phyloP scores from a whole-genome alignment of 805 yeast genomes.

The Ogataea pilisensis region DNA sequence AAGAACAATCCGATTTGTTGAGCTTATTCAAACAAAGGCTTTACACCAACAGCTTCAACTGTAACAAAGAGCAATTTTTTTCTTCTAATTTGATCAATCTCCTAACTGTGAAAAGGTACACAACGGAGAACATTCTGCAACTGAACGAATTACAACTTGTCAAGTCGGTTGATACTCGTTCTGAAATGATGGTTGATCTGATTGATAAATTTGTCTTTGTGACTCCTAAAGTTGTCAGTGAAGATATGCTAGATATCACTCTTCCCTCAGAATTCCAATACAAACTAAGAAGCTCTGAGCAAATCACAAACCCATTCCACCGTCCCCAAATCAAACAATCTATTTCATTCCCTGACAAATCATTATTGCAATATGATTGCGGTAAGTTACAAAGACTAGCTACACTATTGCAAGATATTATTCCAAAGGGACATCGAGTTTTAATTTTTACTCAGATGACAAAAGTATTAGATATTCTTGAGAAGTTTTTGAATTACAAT shows the following conservation, averaged over 20 bases:
- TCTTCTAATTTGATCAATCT: constrained; percentile 54
- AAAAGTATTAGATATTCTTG: constrained; percentile 87
- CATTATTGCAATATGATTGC: constrained; percentile 89
- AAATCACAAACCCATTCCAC: constrained; percentile 56
- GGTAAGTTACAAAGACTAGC: constrained; percentile 92
- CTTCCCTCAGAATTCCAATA: constrained; percentile 37
- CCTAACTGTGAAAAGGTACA: constrained; percentile 30
- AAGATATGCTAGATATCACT: constrained; percentile 57
- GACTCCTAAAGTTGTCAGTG: constrained; percentile 80
- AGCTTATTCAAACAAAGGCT: constrained; percentile 51
- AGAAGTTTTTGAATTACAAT: constrained; percentile 88
- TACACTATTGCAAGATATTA: constrained; percentile 64
- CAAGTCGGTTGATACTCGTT: constrained; percentile 39
- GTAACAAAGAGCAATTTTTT: constrained; percentile 61
- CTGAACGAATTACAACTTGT: constrained; percentile 32
- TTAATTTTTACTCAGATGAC: constrained; percentile 98
- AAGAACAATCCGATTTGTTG: constrained; percentile 48
- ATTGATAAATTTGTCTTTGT: constrained; percentile 79
- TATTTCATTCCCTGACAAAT: constrained; percentile 94
- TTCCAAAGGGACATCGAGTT: constrained; percentile 87
- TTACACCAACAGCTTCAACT: constrained; percentile 63
- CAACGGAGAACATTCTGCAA: constrained; percentile 29
- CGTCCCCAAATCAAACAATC: constrained; percentile 80
- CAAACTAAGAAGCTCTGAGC: constrained; percentile 26
- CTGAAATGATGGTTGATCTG: constrained; percentile 39